phyloP scores from a whole-genome alignment of 1,284 basidiomycete species.

The Irpex lacteus region DNA sequence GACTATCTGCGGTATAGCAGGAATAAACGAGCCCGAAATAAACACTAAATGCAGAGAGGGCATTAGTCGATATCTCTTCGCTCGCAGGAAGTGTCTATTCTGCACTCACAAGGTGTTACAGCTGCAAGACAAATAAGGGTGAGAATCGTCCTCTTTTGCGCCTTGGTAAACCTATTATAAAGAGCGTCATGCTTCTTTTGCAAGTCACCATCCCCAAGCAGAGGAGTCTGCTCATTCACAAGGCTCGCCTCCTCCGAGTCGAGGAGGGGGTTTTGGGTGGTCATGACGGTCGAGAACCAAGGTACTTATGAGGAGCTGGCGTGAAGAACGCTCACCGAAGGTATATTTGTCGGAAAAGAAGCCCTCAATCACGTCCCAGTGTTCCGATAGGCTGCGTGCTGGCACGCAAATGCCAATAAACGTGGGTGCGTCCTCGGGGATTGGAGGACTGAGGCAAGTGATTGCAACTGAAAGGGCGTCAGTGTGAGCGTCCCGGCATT shows the following conservation, averaged over 20 bases:
- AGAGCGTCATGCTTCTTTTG: conserved; percentile 29
- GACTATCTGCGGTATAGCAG: conserved; percentile 66
- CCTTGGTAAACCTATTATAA: conserved; percentile 49
- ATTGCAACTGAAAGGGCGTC: neutral
- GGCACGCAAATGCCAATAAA: neutral
- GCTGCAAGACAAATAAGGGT: conserved; percentile 40
- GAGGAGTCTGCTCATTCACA: neutral
- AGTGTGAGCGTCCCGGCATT: neutral
- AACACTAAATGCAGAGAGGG: conserved; percentile 47
- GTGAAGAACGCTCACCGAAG: conserved; percentile 36
- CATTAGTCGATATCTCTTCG: too few relatives aligned
- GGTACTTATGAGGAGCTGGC: conserved; percentile 14
- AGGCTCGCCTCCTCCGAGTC: neutral
- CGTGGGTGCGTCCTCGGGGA: neutral
- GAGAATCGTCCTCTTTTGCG: conserved; percentile 44
- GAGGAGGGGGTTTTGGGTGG: neutral
- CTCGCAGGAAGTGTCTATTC: too few relatives aligned
- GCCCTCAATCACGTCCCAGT: neutral
- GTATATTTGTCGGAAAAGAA: neutral
- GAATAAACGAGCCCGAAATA: conserved; percentile 65
- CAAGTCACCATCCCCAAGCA: neutral
- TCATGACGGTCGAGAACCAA: neutral
- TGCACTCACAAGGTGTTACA: conserved; percentile 44
- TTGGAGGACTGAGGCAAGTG: neutral
- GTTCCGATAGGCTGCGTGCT: neutral